Evolutionary conservation across 2,329 filamentous ascomycete species (phyloP).

Genomic region (Helicocarpus griseus): DNA sequence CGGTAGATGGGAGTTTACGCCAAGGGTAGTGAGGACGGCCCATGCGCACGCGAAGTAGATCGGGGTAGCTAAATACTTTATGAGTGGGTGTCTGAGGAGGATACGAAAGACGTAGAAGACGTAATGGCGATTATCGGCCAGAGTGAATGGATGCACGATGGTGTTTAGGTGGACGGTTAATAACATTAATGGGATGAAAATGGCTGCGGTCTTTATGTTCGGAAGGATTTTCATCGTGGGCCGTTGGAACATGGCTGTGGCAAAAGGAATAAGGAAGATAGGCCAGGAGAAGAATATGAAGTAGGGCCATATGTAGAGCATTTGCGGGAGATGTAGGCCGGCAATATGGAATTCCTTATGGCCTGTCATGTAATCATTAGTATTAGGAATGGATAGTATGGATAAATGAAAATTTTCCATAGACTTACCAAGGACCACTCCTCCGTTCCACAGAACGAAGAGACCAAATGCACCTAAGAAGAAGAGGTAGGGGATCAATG

Average conservation of each 20-base stretch:
- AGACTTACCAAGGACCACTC: constrained; percentile 71
- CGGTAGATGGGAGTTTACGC: constrained; percentile 14
- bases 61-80: constrained; percentile 59
- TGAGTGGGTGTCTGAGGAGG: constrained; percentile 56
- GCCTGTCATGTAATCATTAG: constrained; percentile 41
- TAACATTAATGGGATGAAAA: constrained; percentile 34
- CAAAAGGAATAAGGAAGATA: constrained; percentile 51
- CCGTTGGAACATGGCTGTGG: constrained; percentile 27
- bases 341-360: constrained; percentile 93
- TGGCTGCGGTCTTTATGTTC: constrained; percentile 19
- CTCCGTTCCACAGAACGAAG: constrained; percentile 80
- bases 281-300: constrained; percentile 84
- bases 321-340: constrained; percentile 78
- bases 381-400: background rate
- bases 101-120: constrained; percentile 93
- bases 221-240: constrained; percentile 22
- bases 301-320: constrained; percentile 92
- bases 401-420: background rate
- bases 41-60: constrained; percentile 64
- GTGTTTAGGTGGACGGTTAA: constrained; percentile 69
- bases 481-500: constrained; percentile 44
- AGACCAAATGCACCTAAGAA: constrained; percentile 58
- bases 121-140: constrained; percentile 95
- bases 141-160: constrained; percentile 86
- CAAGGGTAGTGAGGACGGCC: constrained; percentile 56